Conservation (phyloP, 345 rosid species). For the Kandelia obovata region DNA sequence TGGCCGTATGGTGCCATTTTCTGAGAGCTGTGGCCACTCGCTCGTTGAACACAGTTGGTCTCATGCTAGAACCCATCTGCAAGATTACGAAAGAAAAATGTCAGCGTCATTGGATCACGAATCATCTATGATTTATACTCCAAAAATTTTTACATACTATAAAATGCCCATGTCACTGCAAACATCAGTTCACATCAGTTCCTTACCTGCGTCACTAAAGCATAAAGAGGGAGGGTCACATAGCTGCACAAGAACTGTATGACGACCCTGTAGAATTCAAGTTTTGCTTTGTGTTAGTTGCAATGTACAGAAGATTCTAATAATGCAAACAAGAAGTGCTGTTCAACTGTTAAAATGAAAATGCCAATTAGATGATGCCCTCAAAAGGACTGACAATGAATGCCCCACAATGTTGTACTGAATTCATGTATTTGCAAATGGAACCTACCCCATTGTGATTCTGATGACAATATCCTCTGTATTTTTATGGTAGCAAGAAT, state of each 20-base stretch:
- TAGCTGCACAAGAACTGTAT: slow-evolving; percentile 88
- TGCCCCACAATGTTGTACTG: not conserved
- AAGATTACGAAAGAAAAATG: not conserved
- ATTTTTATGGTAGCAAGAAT: slow-evolving; percentile 55
- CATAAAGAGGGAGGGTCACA: slow-evolving; percentile 93
- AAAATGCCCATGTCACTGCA: no score
- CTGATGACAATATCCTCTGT: slow-evolving; percentile 56
- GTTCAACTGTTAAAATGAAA: no score
- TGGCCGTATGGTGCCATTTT: slow-evolving; percentile 72
- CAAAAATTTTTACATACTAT: no score
- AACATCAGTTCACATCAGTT: not conserved
- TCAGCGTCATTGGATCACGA: not conserved
- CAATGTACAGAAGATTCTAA: not conserved
- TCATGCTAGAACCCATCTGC: slow-evolving; percentile 92
- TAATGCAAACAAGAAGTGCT: no score
- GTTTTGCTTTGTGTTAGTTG: not conserved
- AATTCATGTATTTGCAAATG: not conserved
- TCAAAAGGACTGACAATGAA: not conserved
- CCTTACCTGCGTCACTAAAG: slow-evolving; percentile 61
- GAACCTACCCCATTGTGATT: slow-evolving; percentile 72
- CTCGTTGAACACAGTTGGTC: slow-evolving; percentile 74
- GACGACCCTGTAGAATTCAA: slow-evolving; percentile 48
- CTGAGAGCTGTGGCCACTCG: slow-evolving; percentile 67
- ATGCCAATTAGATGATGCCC: no score
- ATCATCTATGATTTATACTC: not conserved